A percentile compares a stretch with the other conserved stretches of the same genome.
phyloP scores from a whole-genome alignment of 1,139 yeast genomes.

The Saccharomycopsis crataegensis region DNA sequence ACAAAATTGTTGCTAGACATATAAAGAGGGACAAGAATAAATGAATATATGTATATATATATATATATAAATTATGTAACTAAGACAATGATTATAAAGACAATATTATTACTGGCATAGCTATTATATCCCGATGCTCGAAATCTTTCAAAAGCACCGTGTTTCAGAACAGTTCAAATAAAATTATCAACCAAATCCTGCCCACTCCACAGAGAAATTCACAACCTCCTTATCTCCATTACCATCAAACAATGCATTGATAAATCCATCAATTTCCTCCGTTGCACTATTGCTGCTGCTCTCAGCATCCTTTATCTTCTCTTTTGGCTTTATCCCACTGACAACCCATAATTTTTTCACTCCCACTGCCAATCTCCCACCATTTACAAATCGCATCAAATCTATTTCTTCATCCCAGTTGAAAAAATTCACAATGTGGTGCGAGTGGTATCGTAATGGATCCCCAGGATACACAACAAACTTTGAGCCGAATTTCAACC shows the following conservation, averaged over 20 bases:
- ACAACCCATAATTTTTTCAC: slow-evolving; percentile 84
- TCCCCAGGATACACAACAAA: slow-evolving; percentile 93
- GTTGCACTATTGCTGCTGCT: slow-evolving; percentile 2
- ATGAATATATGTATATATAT: too few species aligned
- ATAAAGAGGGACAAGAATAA: too few species aligned
- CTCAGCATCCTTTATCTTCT: not conserved
- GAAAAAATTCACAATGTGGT: slow-evolving; percentile 57
- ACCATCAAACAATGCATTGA: slow-evolving; percentile 5
- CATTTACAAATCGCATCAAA: slow-evolving; percentile 55
- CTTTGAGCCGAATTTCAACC: slow-evolving; percentile 84
- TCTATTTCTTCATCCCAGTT: slow-evolving; percentile 46
- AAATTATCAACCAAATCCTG: slow-evolving; percentile 55
- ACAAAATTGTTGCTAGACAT: too few species aligned
- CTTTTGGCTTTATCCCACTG: slow-evolving; percentile 34
- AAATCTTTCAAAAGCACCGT: too few species aligned
- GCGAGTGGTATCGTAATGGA: slow-evolving; percentile 85
- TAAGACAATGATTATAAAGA: too few species aligned
- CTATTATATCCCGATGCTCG: too few species aligned
- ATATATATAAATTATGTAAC: too few species aligned
- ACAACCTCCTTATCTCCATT: slow-evolving; percentile 24
- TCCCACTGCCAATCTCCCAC: slow-evolving; percentile 87
- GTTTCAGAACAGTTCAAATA: too few species aligned
- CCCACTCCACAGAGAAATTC: slow-evolving; percentile 69
- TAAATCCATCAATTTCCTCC: not conserved
- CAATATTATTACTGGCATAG: too few species aligned